Conservation (phyloP, 139 green algal species). For the Desmodesmus armatus region DNA sequence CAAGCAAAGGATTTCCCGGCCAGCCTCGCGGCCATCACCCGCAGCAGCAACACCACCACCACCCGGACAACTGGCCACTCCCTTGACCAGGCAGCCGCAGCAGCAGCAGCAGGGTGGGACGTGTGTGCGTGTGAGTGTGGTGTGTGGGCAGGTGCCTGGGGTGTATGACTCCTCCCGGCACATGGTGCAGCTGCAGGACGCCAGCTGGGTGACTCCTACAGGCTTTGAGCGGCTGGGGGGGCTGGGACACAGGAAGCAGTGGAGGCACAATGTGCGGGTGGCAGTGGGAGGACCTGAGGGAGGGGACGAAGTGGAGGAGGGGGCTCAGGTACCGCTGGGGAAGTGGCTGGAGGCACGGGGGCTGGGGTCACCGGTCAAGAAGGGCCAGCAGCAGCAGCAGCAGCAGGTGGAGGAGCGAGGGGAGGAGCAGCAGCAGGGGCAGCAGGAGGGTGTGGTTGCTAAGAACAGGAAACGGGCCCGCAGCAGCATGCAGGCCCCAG, state of each 20-base stretch:
- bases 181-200: too few species aligned
- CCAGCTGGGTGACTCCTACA: too few species aligned
- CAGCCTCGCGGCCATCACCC: background rate
- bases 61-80: background rate
- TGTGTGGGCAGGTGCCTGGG: constrained; percentile 4
- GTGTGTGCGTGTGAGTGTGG: background rate
- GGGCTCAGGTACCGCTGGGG: background rate
- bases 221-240: background rate
- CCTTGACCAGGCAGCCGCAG: background rate
- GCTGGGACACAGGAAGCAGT: background rate
- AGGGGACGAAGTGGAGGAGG: background rate
- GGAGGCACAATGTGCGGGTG: background rate
- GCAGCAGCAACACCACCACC: background rate
- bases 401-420: background rate
- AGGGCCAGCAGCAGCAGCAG: constrained; percentile 14
- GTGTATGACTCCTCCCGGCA: too few species aligned
- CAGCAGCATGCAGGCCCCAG: too few species aligned
- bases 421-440: background rate
- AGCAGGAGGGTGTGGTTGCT: background rate
- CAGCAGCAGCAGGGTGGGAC: background rate
- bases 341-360: background rate
- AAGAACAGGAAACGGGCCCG: too few species aligned
- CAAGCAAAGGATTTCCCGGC: background rate
- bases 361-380: too few species aligned
- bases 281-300: background rate